Evolutionary conservation across 345 rosid species (phyloP), one percentile per base, ranked within the genome.

Genomic region (Citrus medica): DNA sequence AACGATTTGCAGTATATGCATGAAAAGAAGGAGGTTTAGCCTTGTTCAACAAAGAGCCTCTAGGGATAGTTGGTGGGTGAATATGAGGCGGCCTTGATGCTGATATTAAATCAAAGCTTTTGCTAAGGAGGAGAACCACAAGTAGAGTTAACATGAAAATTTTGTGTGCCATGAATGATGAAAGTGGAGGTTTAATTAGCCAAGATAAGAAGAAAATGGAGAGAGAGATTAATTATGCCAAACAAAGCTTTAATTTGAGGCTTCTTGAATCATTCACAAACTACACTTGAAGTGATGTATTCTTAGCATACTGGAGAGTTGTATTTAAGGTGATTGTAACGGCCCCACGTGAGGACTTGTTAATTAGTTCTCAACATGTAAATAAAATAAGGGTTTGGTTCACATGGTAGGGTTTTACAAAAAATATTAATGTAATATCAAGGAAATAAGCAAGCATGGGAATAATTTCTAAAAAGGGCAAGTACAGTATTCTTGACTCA

Each of bases 401-500:
- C 78, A 69, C 78, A 78, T 85, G 85, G 69, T 56, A 64, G 55
- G 72, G 80, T 35, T 77, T 67, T 32, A 48, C 64, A 13, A 46
- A 55, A 46, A 71, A 67, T 40, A 53, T 62, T 68, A 72, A 33
- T 78, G 37, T 63, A 77, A 67, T 51, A 30, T 28, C 4, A 56
- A 70, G 35, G 25, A 48, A 75, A 46, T 24, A 69, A 32, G 42
- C 17, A 72, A 79, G 78, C 76, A 79, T 48, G 83, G 48, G 85
- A 82, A 87, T 85, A 78, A 71, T 79, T 85, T 84, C 88, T 63
- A 9, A 7, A 87, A 74, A n/a, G 51, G 77, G 90, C 7, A 79
- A 58, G n/a, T 51, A 58, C 65, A 35, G 40, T 64, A 59, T 38
- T 48, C 17, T 25, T 16, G 25, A 24, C 66, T 21, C 63, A 30